Conservation (phyloP, 805 yeast species). For the Debaryomyces tyrocola region DNA sequence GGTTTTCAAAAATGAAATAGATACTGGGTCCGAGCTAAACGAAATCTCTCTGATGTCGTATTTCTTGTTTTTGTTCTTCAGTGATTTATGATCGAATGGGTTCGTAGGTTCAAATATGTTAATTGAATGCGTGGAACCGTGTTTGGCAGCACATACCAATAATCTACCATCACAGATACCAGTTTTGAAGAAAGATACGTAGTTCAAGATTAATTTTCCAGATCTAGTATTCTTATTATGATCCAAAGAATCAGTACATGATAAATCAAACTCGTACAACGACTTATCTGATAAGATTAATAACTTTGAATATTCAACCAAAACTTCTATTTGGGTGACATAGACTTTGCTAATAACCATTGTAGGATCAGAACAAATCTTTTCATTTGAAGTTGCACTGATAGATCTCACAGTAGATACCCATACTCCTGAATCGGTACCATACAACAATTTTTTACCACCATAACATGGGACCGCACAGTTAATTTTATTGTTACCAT, state of each 20-base stretch:
- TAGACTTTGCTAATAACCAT: constrained; percentile 72
- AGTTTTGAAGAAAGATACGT: constrained; percentile 85
- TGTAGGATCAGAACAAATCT: constrained; percentile 67
- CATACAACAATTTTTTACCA: constrained; percentile 85
- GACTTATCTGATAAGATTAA: constrained; percentile 81
- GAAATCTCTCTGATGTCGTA: constrained; percentile 71
- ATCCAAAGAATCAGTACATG: constrained; percentile 49
- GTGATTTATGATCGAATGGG: constrained; percentile 53
- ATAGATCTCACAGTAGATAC: constrained; percentile 68
- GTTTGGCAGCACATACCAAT: constrained; percentile 85
- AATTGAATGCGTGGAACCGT: constrained; percentile 76
- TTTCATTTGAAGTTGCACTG: constrained; percentile 47
- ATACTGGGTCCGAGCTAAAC: constrained; percentile 86
- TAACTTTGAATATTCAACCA: constrained; percentile 86
- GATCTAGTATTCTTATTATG: constrained; percentile 55
- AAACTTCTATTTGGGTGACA: constrained; percentile 84
- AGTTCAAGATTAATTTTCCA: constrained; percentile 80
- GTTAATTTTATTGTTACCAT: constrained; percentile 71
- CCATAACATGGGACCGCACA: constrained; percentile 95
- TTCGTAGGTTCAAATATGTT: constrained; percentile 88
- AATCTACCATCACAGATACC: constrained; percentile 91
- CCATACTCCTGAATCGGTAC: constrained; percentile 90
- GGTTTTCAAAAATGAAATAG: constrained; percentile 85
- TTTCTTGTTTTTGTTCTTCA: constrained; percentile 66
- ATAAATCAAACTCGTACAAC: constrained; percentile 70